Base-by-base conservation (phyloP, 805 yeast genomes). In the Sugiyamaella smithiae region DNA sequence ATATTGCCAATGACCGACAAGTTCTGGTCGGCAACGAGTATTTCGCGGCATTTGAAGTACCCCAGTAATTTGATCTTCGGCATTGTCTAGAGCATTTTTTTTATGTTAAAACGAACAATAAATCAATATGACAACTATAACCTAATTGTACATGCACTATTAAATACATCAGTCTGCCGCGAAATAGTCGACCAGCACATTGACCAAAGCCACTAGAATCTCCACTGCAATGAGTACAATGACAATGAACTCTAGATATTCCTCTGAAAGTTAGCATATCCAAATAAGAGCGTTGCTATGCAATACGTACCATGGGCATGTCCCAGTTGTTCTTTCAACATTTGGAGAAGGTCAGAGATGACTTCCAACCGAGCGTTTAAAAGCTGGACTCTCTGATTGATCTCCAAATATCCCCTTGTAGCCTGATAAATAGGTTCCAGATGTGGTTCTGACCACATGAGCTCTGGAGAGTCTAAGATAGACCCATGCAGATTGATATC, bases 381-480 rank as follows among this genome's bases (percentile, higher is more conserved):
- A 49, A 93, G 71, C 22, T 89, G 84, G 0, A 91, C 98, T 42
- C 99, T 73, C 68, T 91, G 98, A 63, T 90, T 90, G 58, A 93
- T 93, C 62, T 93, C 99, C 53, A 93, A 68, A 66, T 91, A 91
- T 0, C 97, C 97, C 65, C 98, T 80, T 1, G 96, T 89, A 0
- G 98, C 97, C 66, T 90, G 97, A 68, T 93, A 93, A 46, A 91
- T 89, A 1, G 99, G 99, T 64, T 93, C 99, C 53, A 93, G 73
- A 62, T 90, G 97, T 1, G 99, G 99, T 65, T 93, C 98, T 0
- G 97, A 82, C 99, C 99, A 93, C 97, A 93, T 89, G 50, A 93
- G 78, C 66, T 93, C 99, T 1, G 99, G 99, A 1, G 96, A 87
- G 65, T 93, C 99, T 53, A 93, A 72, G 23, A 93, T 95, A 14